Evolutionary conservation across 257 asterid species (phyloP), one percentile per base, ranked within the genome.

Genomic region (Osmanthus fragrans): DNA sequence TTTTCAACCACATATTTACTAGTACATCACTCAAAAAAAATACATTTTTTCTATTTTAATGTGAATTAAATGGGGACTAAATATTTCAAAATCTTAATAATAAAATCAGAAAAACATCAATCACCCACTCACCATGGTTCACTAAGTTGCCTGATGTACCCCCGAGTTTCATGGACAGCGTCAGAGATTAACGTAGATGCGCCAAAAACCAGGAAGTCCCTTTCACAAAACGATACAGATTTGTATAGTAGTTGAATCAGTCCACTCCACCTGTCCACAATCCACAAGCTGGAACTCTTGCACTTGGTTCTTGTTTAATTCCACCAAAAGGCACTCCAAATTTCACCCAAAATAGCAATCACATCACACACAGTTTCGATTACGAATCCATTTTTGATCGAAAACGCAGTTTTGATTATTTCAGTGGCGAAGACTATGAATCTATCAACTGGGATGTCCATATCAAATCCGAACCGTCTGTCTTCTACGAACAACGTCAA

Each of bases 351-450:
- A 23, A n/a, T 58, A 21, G 16, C 68, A 60, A 60, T 25, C 30
- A 51, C 23, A 18, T 51, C 65, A n/a, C 29, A 19, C 65, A 56
- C 29, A 18, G 23, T 2, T 21, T 18, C 27, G 25, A 56, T 18
- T 21, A 18, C 65, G 25, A 56, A 56, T 56, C 12, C 65, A 56
- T 8, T 56, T 56, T 21, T 7, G 29, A 56, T 25, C 36, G 34
- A 63, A 63, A 27, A 63, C 69, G 69, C 69, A 27, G n/a, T 63
- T 63, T 27, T 63, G 69, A 27, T 2, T 1, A 63, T 67, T 73
- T 29, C 79, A 77, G 88, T 90, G 95, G 88, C 94, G 69, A 78
- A 89, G 23, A 34, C 89, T n/a, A 66, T 88, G 11, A 91, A 84
- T 74, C 75, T 89, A 54, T 83, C 88, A 0, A 71, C 81, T 25